Percentiles rank a stretch among this genome's conserved stretches.
phyloP scores from a whole-genome alignment of 2,329 filamentous ascomycete species.

The Colletotrichum australisinense region DNA sequence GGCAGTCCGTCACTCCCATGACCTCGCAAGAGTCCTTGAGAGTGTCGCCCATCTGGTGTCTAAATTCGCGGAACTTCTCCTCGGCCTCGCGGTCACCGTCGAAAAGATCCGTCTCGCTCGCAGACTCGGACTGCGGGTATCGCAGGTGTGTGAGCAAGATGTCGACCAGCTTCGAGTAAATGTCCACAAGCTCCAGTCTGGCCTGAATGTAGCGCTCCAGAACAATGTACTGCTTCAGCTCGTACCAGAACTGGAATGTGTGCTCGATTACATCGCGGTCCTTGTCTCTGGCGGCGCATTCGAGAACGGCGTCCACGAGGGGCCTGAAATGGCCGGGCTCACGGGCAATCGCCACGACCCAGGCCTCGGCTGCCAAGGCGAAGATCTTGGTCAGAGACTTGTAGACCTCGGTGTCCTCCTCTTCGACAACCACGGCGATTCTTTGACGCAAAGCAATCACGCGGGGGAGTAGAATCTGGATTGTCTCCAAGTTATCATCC shows the following conservation, averaged over 20 bases:
- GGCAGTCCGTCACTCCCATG: slow-evolving; percentile 90
- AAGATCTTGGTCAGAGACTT: slow-evolving; percentile 92
- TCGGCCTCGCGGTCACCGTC: slow-evolving; percentile 96
- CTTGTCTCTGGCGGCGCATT: slow-evolving; percentile 87
- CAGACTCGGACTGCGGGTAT: slow-evolving; percentile 81
- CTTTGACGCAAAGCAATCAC: slow-evolving; percentile 81
- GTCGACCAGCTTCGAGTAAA: slow-evolving; percentile 92
- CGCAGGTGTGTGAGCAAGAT: slow-evolving; percentile 92
- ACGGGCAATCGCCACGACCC: slow-evolving; percentile 91
- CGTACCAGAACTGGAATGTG: slow-evolving; percentile 98
- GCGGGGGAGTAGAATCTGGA: slow-evolving; percentile 84
- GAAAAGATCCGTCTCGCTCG: slow-evolving; percentile 85
- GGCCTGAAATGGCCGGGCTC: slow-evolving; percentile 84
- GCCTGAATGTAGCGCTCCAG: slow-evolving; percentile 90
- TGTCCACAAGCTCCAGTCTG: slow-evolving; percentile 78
- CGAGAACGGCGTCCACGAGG: slow-evolving; percentile 90
- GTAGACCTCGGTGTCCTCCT: slow-evolving; percentile 87
- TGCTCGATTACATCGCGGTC: slow-evolving; percentile 92
- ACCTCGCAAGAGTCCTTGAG: slow-evolving; percentile 98
- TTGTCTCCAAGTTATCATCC: slow-evolving; percentile 86
- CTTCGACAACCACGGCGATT: slow-evolving; percentile 78
- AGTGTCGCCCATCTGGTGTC: slow-evolving; percentile 97
- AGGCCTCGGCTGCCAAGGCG: slow-evolving; percentile 91
- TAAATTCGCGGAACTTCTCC: slow-evolving; percentile 96
- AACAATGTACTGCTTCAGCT: slow-evolving; percentile 95